phyloP scores from a whole-genome alignment of 768 basidiomycete genomes.

The Mycena polygramma region DNA sequence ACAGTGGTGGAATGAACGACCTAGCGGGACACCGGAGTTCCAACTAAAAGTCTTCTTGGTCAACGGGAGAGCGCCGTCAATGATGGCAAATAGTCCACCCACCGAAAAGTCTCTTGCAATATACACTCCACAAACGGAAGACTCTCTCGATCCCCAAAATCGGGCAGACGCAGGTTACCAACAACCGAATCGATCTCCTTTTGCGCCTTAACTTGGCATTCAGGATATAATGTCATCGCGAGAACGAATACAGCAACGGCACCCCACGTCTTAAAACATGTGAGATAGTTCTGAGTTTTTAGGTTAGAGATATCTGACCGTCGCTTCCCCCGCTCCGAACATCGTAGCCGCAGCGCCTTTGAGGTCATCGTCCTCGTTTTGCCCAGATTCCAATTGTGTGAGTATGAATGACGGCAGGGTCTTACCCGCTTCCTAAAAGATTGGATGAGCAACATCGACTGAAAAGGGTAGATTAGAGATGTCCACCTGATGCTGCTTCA shows the following conservation, averaged over 20 bases:
- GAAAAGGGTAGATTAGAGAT: conserved; percentile 20
- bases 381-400: neutral
- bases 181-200: conserved; percentile 48
- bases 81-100: neutral
- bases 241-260: conserved; percentile 43
- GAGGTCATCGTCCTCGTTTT: neutral
- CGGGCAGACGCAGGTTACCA: conserved; percentile 44
- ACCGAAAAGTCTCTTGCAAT: conserved; percentile 10
- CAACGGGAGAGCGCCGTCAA: conserved; percentile 8
- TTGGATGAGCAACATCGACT: neutral
- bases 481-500: conserved; percentile 38
- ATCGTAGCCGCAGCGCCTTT: conserved; percentile 19
- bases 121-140: conserved; percentile 41
- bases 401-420: conserved; percentile 15
- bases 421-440: neutral
- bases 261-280: conserved; percentile 25
- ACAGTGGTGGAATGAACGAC: neutral
- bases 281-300: neutral
- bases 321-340: conserved; percentile 44
- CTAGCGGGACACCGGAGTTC: neutral
- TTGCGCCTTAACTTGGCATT: conserved; percentile 47
- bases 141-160: conserved; percentile 38
- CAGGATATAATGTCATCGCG: conserved; percentile 48
- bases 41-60: neutral
- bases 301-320: conserved; percentile 43